A percentile compares a stretch with the other conserved stretches of the same genome.
These are phyloP conservation scores for Trichoderma parareesei DNA, from an alignment of 495 filamentous ascomycete species.

Conservation along the genomic window DNA sequence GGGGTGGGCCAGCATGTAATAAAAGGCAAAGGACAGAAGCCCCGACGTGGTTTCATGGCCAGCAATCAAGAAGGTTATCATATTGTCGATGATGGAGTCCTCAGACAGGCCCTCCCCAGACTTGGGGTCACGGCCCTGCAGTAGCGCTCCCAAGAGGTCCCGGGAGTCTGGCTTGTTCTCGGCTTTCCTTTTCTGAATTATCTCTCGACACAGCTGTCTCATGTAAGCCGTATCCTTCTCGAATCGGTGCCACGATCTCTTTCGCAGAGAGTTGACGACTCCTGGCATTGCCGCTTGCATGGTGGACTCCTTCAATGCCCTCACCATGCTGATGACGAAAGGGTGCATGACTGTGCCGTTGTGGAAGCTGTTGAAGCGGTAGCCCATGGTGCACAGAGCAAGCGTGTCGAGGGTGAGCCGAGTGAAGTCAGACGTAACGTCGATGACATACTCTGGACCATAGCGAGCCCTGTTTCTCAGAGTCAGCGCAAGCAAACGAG, in stretches of 20 bases:
- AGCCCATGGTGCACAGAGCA: conserved; percentile 58
- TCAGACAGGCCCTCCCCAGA: conserved; percentile 51
- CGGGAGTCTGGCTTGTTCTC: conserved; percentile 45
- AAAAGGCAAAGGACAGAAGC: conserved; percentile 34
- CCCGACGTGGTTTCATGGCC: conserved; percentile 61
- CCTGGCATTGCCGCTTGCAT: conserved; percentile 34
- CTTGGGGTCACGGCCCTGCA: conserved; percentile 50
- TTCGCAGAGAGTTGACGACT: conserved; percentile 36
- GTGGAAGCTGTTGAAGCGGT: conserved; percentile 62
- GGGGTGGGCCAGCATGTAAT: conserved; percentile 29
- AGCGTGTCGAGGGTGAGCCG: conserved; percentile 59
- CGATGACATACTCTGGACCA: conserved; percentile 43
- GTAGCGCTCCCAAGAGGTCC: conserved; percentile 57
- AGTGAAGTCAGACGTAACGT: conserved; percentile 55
- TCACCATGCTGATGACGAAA: conserved; percentile 49
- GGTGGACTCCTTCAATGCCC: conserved; percentile 42
- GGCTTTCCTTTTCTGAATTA: conserved; percentile 44
- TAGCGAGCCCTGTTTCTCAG: conserved; percentile 32
- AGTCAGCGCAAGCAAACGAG: background rate
- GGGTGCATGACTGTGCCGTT: conserved; percentile 44
- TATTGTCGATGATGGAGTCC: conserved; percentile 49
- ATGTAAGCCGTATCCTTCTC: conserved; percentile 43
- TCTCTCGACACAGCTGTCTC: conserved; percentile 38
- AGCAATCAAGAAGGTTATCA: conserved; percentile 58
- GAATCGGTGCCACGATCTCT: conserved; percentile 38